A percentile compares a stretch with the other conserved stretches of the same genome.
Evolutionary conservation across 164 flowering plant species (phyloP).

Genomic region (Euptelea pleiosperma): DNA sequence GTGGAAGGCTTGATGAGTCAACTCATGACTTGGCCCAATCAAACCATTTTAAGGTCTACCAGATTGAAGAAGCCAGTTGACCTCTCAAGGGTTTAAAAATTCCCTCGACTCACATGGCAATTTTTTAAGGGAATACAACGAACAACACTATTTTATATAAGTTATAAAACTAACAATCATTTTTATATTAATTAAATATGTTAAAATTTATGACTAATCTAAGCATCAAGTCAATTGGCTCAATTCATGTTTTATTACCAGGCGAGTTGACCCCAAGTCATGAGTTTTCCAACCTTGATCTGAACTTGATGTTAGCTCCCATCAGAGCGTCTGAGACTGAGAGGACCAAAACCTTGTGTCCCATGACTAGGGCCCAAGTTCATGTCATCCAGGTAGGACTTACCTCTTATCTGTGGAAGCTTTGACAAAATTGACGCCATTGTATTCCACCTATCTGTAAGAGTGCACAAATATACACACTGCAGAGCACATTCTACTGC

Average conservation of each 20-base stretch:
- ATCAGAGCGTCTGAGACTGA: background rate
- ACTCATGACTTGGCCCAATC: background rate
- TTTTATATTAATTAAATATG: background rate
- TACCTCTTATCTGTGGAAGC: conserved; percentile 69
- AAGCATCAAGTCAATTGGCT: background rate
- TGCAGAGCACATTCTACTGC: conserved; percentile 69
- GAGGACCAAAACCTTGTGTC: conserved; percentile 4
- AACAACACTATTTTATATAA: background rate
- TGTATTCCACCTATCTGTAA: conserved; percentile 74
- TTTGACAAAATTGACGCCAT: conserved; percentile 74
- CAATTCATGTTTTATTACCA: background rate
- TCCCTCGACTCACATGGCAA: too few relatives aligned
- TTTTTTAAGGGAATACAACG: too few relatives aligned
- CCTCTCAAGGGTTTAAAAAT: background rate
- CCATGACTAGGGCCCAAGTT: background rate
- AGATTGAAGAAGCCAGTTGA: background rate
- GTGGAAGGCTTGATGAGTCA: too few relatives aligned
- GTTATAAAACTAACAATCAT: background rate
- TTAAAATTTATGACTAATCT: background rate
- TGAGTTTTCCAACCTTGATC: background rate
- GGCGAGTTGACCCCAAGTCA: too few relatives aligned
- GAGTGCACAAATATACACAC: conserved; percentile 66
- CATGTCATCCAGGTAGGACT: conserved; percentile 12
- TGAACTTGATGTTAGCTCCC: background rate
- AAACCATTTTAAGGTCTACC: background rate